Evolutionary conservation across 2,329 filamentous ascomycete genomes (phyloP).

Genomic region (Scedosporium dehoogii): DNA sequence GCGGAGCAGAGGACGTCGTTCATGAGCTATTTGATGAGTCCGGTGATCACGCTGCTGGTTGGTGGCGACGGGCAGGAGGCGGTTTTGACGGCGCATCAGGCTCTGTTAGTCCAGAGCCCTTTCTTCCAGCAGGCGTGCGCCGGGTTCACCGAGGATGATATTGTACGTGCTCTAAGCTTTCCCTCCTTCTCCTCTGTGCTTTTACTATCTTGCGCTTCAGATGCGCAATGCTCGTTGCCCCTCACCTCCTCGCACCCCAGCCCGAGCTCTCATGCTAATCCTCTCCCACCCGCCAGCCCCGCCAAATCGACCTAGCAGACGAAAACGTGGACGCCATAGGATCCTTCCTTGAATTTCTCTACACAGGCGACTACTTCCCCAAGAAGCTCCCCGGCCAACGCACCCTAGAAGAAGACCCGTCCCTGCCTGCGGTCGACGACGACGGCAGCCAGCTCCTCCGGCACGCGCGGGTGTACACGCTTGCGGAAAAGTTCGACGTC

Average conservation of each 20-base stretch:
- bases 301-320: conserved; percentile 53
- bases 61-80: conserved; percentile 50
- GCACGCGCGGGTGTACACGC: conserved; percentile 81
- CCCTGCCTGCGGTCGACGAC: conserved; percentile 58
- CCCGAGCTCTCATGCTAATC: background rate
- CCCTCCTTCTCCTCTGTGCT: background rate
- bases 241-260: background rate
- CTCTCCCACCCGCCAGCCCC: conserved; percentile 29
- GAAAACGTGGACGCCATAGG: conserved; percentile 25
- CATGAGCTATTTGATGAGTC: conserved; percentile 54
- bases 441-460: conserved; percentile 76
- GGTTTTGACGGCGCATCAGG: conserved; percentile 70
- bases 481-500: conserved; percentile 70
- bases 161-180: conserved; percentile 34
- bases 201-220: background rate
- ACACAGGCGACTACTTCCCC: conserved; percentile 57
- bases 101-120: conserved; percentile 62
- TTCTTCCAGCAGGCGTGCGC: conserved; percentile 58
- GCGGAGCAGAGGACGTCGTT: conserved; percentile 27
- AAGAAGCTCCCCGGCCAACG: conserved; percentile 52
- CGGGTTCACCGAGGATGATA: conserved; percentile 49
- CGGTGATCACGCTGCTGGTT: conserved; percentile 58
- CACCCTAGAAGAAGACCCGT: conserved; percentile 58
- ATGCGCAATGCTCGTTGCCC: too few species aligned
- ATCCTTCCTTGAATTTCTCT: conserved; percentile 30